These are phyloP conservation scores for Aurantiochytrium sp. DNA, from an alignment of 108 stramenopile genomes.

Conservation along the genomic window DNA sequence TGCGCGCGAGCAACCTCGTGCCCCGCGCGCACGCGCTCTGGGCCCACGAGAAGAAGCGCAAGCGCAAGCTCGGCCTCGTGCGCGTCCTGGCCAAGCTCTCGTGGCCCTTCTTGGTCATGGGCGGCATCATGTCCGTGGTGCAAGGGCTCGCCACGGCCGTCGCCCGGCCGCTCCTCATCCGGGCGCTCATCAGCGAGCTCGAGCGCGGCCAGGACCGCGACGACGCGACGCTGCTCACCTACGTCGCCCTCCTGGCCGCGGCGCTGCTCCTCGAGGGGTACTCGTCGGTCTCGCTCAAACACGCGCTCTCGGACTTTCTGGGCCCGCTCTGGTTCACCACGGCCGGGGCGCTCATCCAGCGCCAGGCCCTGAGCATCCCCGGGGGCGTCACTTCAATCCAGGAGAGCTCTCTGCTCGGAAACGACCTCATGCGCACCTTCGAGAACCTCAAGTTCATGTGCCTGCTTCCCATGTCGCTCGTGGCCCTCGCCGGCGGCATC, in stretches of 20 bases:
- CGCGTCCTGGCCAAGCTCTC: neutral
- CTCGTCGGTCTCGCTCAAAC: neutral
- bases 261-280: neutral
- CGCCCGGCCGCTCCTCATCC: neutral
- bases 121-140: neutral
- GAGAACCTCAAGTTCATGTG: neutral
- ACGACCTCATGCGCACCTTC: neutral
- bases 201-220: neutral
- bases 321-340: constrained; percentile 1
- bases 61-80: neutral
- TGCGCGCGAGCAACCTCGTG: neutral
- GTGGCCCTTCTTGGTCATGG: neutral
- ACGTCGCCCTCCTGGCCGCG: neutral
- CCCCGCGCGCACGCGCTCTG: neutral
- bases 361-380: neutral
- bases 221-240: neutral
- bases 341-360: neutral
- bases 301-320: neutral
- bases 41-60: neutral
- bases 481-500: neutral
- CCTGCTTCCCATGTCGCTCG: neutral
- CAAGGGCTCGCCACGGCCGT: neutral
- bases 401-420: neutral
- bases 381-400: neutral
- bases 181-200: neutral